Evolutionary conservation across 345 rosid species (phyloP).

Genomic region (Raphanus raphanistrum): DNA sequence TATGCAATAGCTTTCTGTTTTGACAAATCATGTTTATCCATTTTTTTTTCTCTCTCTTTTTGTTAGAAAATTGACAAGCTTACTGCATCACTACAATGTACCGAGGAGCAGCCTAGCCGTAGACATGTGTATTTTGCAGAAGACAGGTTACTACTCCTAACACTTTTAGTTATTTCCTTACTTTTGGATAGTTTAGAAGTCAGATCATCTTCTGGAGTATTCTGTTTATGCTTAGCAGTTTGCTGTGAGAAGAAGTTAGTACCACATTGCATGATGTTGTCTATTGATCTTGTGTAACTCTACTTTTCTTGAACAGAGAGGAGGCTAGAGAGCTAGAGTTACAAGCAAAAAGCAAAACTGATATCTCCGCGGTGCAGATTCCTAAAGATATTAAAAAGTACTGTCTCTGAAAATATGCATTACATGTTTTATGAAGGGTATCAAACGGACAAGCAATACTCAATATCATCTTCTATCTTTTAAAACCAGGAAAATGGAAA

Average conservation of each 20-base stretch:
- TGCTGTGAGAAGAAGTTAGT: neutral
- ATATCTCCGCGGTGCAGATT: slow-evolving; percentile 31
- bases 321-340: slow-evolving; percentile 65
- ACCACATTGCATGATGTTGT: neutral
- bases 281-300: neutral
- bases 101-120: slow-evolving; percentile 48
- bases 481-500: slow-evolving; percentile 57
- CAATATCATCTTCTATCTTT: neutral
- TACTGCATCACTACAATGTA: slow-evolving; percentile 62
- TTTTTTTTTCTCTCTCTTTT: neutral
- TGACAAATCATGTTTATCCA: neutral
- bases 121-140: slow-evolving; percentile 75
- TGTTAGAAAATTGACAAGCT: slow-evolving; percentile 86
- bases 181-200: neutral
- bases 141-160: slow-evolving; percentile 56
- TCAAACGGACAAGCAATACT: neutral
- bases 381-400: slow-evolving; percentile 72
- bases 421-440: neutral
- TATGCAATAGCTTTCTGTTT: neutral
- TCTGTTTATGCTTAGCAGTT: neutral
- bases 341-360: slow-evolving; percentile 33
- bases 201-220: neutral
- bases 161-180: neutral
- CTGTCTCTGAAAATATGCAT: neutral
- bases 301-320: slow-evolving; percentile 48